Conservation (phyloP, 768 basidiomycete genomes). For the Mrakia gelida region DNA sequence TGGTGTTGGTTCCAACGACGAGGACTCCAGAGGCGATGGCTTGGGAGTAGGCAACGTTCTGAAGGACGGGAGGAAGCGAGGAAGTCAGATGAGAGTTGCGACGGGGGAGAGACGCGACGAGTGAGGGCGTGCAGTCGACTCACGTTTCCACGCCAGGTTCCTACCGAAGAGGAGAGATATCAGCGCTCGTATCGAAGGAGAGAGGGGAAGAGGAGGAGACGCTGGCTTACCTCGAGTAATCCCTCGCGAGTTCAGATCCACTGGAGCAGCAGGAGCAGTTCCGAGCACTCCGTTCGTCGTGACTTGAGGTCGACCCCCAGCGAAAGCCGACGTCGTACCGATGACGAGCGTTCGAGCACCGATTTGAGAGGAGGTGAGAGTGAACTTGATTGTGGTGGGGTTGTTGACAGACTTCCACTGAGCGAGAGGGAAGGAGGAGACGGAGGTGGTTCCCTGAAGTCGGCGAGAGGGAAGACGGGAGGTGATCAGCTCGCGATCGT, state of each 20-base stretch:
- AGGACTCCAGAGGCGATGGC: neutral
- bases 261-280: neutral
- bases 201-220: no score
- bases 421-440: neutral
- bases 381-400: neutral
- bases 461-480: neutral
- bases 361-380: neutral
- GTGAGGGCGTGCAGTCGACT: neutral
- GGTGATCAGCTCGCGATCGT: neutral
- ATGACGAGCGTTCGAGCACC: neutral
- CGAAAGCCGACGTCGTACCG: neutral
- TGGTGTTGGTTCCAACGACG: neutral
- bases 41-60: neutral
- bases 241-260: neutral
- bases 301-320: neutral
- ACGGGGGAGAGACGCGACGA: neutral
- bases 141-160: neutral
- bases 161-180: no score
- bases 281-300: neutral
- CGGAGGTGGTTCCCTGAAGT: neutral
- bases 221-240: neutral
- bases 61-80: neutral
- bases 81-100: neutral
- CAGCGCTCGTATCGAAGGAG: no score
- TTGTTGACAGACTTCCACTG: neutral